phyloP scores from a whole-genome alignment of 1,284 basidiomycete species.

The Athelia sp. region DNA sequence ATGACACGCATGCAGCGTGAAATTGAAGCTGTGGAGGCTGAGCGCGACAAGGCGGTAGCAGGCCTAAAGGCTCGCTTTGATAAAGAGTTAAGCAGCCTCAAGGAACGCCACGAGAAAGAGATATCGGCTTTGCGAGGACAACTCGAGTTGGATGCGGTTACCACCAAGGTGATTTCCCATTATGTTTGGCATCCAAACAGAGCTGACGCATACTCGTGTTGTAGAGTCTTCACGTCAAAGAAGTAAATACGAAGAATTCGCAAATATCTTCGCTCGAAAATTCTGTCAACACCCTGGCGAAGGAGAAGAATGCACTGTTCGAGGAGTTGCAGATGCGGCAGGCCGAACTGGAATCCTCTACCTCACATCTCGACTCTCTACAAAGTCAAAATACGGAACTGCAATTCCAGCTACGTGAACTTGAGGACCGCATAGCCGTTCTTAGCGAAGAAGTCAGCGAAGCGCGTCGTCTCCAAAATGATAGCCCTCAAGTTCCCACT shows the following conservation, averaged over 20 bases:
- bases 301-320: constrained; percentile 76
- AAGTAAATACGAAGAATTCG: constrained; percentile 54
- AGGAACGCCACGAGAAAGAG: constrained; percentile 75
- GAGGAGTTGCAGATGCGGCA: constrained; percentile 82
- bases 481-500: constrained; percentile 36
- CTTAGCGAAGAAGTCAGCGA: constrained; percentile 74
- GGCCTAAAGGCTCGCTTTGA: constrained; percentile 72
- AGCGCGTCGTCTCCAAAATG: constrained; percentile 51
- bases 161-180: constrained; percentile 56
- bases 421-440: constrained; percentile 63
- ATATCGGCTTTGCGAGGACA: constrained; percentile 59
- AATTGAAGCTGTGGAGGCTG: constrained; percentile 52
- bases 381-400: constrained; percentile 78
- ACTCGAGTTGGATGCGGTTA: constrained; percentile 72
- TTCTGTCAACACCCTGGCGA: constrained; percentile 59
- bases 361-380: constrained; percentile 67
- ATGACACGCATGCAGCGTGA: constrained; percentile 51
- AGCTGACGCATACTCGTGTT: constrained; percentile 6
- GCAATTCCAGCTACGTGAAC: constrained; percentile 80
- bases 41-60: constrained; percentile 69
- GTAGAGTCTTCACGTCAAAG: constrained; percentile 70
- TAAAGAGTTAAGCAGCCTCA: constrained; percentile 59
- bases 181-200: background rate
- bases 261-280: constrained; percentile 70
- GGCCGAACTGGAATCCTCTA: constrained; percentile 81